Base-by-base conservation (phyloP, 2,329 filamentous ascomycete species). In the Cordyceps cateniannulata region DNA sequence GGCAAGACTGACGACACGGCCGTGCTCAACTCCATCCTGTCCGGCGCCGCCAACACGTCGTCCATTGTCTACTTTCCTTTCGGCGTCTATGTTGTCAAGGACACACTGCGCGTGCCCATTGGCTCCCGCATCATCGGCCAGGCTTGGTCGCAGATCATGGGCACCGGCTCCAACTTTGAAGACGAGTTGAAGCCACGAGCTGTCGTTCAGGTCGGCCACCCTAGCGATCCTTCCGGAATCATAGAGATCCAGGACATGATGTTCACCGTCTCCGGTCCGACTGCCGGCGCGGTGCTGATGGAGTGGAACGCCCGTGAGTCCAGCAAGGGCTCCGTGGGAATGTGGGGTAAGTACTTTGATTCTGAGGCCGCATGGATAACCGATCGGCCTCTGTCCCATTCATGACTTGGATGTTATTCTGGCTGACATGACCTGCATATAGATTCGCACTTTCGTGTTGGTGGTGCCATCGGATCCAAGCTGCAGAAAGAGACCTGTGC, bases 381-480 rank as follows among this genome's bases (percentile, higher is more conserved):
- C 29, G 12, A 35, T 35, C 6, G 6, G 6, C 29, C 29, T 12
- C 29, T 12, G 6, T 12, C 29, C 29, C 29, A 5, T 35, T n/a
- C n/a, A n/a, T n/a, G n/a, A n/a, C n/a, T n/a, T n/a, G n/a, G n/a
- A n/a, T 35, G 29, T 35, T 35, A 5, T 12, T 35, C 12, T 35
- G 29, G 12, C 29, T 35, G 29, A 35, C 29, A 35, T 35, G n/a
- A 6, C 29, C 6, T 12, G 29, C 5, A 12, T 12, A 12, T 12
- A 35, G 81, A 93, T 68, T 83, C 84, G 5, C 89, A 93, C 72
- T 81, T 88, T 71, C 85, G 89, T 63, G 80, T 93, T 62, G 89
- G 88, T 64, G 89, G 90, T 25, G 83, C 83, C 20, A 80, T 82
- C 3, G 89, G 89, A 35, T 88, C 87, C 14, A 73, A 85, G 49